Evolutionary conservation across 768 basidiomycete genomes (phyloP).

Genomic region (Leccinellum rugosiceps): DNA sequence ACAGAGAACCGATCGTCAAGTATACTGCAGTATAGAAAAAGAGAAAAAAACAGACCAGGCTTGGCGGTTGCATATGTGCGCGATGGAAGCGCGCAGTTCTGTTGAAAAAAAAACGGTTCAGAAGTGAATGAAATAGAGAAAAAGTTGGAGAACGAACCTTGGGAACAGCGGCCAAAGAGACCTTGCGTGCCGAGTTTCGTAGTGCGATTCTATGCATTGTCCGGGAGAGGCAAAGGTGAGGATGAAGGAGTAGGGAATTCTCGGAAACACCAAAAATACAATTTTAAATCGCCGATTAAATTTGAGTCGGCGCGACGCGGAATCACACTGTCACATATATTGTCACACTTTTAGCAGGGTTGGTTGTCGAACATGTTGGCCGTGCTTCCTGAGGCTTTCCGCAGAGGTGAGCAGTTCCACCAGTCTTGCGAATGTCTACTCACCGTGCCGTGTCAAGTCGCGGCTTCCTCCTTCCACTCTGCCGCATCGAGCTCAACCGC

Average conservation of each 20-base stretch:
- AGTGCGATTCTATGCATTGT: constrained; percentile 84
- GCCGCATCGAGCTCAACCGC: constrained; percentile 40
- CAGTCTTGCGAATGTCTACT: neutral
- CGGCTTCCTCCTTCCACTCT: constrained; percentile 32
- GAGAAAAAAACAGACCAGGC: constrained; percentile 63
- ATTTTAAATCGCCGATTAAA: constrained; percentile 32
- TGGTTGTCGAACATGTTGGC: neutral
- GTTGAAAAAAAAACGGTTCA: constrained; percentile 7
- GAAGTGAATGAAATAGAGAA: constrained; percentile 3
- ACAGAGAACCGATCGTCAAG: constrained; percentile 13
- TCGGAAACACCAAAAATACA: constrained; percentile 33
- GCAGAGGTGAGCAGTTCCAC: constrained; percentile 17
- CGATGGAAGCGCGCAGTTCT: constrained; percentile 49
- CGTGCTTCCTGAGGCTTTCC: constrained; percentile 15
- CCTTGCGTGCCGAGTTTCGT: constrained; percentile 78
- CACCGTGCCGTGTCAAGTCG: constrained; percentile 12
- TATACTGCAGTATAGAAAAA: neutral
- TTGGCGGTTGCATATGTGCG: constrained; percentile 98
- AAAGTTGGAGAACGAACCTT: constrained; percentile 45
- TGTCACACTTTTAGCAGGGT: neutral
- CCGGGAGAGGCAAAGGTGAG: constrained; percentile 42
- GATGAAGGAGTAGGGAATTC: constrained; percentile 40
- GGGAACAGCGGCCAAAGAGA: constrained; percentile 63
- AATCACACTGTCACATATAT: constrained; percentile 7
- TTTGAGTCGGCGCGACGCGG: constrained; percentile 6